Evolutionary conservation across 306 rosid species (phyloP).

Genomic region (Delonix regia): DNA sequence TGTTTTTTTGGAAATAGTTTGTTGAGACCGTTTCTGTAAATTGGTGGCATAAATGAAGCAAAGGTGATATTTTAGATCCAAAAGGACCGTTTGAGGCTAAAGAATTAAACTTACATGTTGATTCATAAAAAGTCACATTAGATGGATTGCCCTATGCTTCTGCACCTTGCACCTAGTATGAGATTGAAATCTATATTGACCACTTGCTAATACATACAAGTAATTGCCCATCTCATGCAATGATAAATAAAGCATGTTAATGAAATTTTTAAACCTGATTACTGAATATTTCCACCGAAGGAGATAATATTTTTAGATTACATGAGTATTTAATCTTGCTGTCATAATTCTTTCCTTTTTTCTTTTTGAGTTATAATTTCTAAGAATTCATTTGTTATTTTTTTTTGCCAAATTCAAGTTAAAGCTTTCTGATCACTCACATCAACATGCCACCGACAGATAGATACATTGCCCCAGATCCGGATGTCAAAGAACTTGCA

Average conservation of each 20-base stretch:
- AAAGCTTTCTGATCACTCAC: slow-evolving; percentile 49
- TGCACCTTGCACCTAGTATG: slow-evolving; percentile 15
- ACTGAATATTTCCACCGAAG: not conserved
- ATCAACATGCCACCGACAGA: slow-evolving; percentile 66
- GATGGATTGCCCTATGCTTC: slow-evolving; percentile 8
- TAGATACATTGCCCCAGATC: slow-evolving; percentile 51
- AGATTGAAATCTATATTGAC: slow-evolving; percentile 15
- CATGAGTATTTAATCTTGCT: not conserved
- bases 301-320: not conserved
- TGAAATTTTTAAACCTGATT: not conserved
- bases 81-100: not conserved
- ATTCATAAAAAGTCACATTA: not conserved
- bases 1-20: not conserved
- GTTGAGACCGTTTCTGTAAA: not conserved
- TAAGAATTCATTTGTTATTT: not conserved
- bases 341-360: not conserved
- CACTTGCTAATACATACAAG: not conserved
- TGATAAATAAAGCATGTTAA: not conserved
- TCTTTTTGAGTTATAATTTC: not conserved
- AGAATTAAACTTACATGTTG: too few relatives aligned
- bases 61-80: not conserved
- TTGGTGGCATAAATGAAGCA: not conserved
- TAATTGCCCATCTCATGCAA: slow-evolving; percentile 22
- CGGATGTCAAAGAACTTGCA: slow-evolving; percentile 56
- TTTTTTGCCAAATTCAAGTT: not conserved